phyloP scores from a whole-genome alignment of 2,329 filamentous ascomycete genomes.

The Fusarium xyrophilum region DNA sequence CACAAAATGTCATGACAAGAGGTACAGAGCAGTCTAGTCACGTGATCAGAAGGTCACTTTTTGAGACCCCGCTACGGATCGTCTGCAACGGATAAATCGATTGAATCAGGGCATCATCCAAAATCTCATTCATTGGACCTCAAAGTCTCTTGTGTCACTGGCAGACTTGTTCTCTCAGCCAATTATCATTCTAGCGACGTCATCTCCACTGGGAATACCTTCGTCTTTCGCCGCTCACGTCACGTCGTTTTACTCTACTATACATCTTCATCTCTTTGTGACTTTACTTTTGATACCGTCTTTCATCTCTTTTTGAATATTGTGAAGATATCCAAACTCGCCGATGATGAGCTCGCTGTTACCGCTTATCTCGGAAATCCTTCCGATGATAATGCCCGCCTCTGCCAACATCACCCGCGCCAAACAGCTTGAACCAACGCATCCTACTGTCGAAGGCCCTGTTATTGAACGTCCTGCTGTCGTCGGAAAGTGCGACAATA shows the following conservation, averaged over 20 bases:
- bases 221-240: conserved; percentile 24
- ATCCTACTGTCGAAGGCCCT: conserved; percentile 44
- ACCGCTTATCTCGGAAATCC: conserved; percentile 62
- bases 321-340: background rate
- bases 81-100: no score
- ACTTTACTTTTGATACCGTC: background rate
- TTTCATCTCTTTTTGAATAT: background rate
- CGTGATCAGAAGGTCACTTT: no score
- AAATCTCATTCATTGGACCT: background rate
- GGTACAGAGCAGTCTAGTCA: no score
- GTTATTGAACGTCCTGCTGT: conserved; percentile 60
- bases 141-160: background rate
- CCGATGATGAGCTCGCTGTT: conserved; percentile 59
- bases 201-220: conserved; percentile 21
- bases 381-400: conserved; percentile 65
- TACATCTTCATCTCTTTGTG: background rate
- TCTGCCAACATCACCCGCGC: conserved; percentile 63
- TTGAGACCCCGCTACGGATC: no score
- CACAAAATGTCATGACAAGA: no score
- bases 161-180: background rate
- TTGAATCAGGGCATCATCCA: no score
- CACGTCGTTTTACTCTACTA: background rate
- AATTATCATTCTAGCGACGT: conserved; percentile 19
- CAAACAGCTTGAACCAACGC: conserved; percentile 53
- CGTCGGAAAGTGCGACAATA: conserved; percentile 66